Percentiles rank a stretch among this genome's conserved stretches.
Conservation (phyloP, 2,329 filamentous ascomycete species). For the Colletotrichum chrysophilum region DNA sequence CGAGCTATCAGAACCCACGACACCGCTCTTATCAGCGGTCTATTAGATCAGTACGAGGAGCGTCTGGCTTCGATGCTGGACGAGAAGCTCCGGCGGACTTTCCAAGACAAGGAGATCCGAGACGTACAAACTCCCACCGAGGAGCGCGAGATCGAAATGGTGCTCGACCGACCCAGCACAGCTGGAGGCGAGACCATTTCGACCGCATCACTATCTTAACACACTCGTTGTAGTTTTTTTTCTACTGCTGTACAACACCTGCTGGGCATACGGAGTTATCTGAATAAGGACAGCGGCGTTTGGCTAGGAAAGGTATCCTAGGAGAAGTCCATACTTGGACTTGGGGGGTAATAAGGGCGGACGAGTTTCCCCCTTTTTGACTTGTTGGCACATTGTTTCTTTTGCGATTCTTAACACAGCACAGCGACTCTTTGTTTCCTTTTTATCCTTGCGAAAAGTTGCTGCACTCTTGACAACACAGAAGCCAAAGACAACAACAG, state of each 20-base stretch:
- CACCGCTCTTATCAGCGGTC: conserved; percentile 58
- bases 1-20: conserved; percentile 63
- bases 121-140: conserved; percentile 36
- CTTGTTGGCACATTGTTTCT: not conserved
- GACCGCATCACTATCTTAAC: conserved; percentile 27
- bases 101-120: conserved; percentile 33
- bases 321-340: not conserved
- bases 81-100: conserved; percentile 66
- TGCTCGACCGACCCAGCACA: not conserved
- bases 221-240: conserved; percentile 17
- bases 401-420: not conserved
- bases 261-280: not conserved
- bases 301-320: not conserved
- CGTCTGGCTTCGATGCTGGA: conserved; percentile 74
- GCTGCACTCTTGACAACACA: not conserved
- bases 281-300: conserved; percentile 6
- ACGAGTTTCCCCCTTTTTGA: not conserved
- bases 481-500: not conserved
- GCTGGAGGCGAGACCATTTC: conserved; percentile 17
- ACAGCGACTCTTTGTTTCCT: not conserved
- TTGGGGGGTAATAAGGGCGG: not conserved
- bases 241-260: conserved; percentile 9
- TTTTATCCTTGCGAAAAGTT: not conserved
- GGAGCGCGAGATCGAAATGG: conserved; percentile 38
- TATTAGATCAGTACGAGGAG: conserved; percentile 79